Evolutionary conservation across 495 filamentous ascomycete genomes (phyloP).

Genomic region (Neurospora hispaniola): DNA sequence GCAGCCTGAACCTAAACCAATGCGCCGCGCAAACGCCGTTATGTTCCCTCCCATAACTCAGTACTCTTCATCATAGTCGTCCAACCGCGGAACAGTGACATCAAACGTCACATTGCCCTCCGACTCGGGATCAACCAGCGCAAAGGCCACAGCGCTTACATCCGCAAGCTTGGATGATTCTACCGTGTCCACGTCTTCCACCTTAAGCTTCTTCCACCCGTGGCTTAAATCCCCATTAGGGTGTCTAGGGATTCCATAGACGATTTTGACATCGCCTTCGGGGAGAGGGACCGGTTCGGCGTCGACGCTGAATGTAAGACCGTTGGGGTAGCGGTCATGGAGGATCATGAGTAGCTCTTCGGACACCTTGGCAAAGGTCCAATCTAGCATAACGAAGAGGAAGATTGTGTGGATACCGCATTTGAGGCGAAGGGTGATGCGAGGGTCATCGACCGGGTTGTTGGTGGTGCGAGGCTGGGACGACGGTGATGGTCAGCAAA

Average conservation of each 20-base stretch:
- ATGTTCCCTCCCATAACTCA: neutral
- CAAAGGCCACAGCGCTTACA: slow-evolving; percentile 59
- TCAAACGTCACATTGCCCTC: slow-evolving; percentile 50
- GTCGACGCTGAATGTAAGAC: slow-evolving; percentile 20
- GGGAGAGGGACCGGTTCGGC: slow-evolving; percentile 22
- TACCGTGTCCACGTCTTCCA: slow-evolving; percentile 25
- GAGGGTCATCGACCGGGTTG: slow-evolving; percentile 21
- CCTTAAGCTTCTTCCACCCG: slow-evolving; percentile 32
- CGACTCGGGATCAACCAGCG: slow-evolving; percentile 39
- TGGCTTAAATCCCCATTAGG: slow-evolving; percentile 17
- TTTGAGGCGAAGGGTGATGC: slow-evolving; percentile 67
- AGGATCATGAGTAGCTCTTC: slow-evolving; percentile 49
- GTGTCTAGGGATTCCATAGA: slow-evolving; percentile 27
- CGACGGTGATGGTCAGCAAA: neutral
- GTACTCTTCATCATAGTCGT: slow-evolving; percentile 23
- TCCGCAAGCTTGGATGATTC: slow-evolving; percentile 37
- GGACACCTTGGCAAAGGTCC: slow-evolving; percentile 51
- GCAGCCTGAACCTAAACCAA: neutral
- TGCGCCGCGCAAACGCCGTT: neutral
- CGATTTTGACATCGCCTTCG: slow-evolving; percentile 28
- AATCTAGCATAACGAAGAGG: slow-evolving; percentile 52
- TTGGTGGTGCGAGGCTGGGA: slow-evolving; percentile 2
- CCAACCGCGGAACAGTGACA: slow-evolving; percentile 51
- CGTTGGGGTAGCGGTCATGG: slow-evolving; percentile 37
- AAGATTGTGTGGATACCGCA: slow-evolving; percentile 68